Evolutionary conservation across 106 monocot species (phyloP).

Genomic region (Dendrobium catenatum): DNA sequence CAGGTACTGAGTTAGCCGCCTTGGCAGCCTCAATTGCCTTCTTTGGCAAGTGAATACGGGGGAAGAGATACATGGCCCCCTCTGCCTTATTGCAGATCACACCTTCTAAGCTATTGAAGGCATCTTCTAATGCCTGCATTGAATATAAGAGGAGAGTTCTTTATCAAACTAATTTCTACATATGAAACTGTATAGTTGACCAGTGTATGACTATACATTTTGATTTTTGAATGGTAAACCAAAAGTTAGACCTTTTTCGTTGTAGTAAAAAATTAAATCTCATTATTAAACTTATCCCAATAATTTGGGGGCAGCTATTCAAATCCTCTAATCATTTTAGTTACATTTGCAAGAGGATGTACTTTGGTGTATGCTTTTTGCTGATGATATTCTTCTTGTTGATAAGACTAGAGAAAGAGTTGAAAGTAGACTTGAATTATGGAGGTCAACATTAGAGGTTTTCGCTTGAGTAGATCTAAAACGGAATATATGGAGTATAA

Average conservation of each 20-base stretch:
- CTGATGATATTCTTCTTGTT: too few relatives aligned
- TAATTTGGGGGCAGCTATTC: background rate
- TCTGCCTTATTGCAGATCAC: constrained; percentile 89
- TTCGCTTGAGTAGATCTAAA: too few relatives aligned
- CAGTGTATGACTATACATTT: background rate
- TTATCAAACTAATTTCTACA: background rate
- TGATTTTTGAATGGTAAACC: background rate
- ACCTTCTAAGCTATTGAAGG: constrained; percentile 84
- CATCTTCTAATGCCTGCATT: constrained; percentile 70
- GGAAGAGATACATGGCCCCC: constrained; percentile 99
- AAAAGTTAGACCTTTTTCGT: too few relatives aligned
- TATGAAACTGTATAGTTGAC: background rate
- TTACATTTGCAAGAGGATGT: background rate
- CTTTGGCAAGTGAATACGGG: constrained; percentile 51
- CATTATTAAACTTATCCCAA: too few relatives aligned
- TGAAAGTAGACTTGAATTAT: too few relatives aligned
- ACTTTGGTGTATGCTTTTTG: too few relatives aligned
- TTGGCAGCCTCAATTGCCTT: constrained; percentile 82
- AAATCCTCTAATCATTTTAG: background rate
- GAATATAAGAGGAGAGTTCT: constrained; percentile 1
- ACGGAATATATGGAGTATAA: too few relatives aligned
- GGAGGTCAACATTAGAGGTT: too few relatives aligned
- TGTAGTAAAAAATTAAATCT: too few relatives aligned
- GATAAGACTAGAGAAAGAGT: too few relatives aligned
- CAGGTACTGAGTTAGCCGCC: constrained; percentile 50